Evolutionary conservation across 2,329 filamentous ascomycete genomes (phyloP).

Genomic region (Coleophoma cylindrospora): DNA sequence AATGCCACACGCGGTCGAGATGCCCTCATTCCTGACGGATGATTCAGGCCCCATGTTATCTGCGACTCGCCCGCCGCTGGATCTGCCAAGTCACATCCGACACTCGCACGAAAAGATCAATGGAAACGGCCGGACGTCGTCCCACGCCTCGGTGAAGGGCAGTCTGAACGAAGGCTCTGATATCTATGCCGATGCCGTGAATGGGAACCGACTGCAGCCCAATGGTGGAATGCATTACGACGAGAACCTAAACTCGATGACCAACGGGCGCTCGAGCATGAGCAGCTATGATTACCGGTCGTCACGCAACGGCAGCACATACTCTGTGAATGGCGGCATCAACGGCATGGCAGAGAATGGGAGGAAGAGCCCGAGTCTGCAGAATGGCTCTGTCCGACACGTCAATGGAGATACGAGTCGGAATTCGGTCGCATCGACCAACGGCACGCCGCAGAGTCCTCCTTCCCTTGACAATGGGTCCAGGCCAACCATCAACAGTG

Average conservation of each 20-base stretch:
- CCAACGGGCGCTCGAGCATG: constrained; percentile 47
- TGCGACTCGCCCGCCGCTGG: constrained; percentile 20
- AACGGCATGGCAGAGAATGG: constrained; percentile 22
- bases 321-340: constrained; percentile 21
- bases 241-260: constrained; percentile 54
- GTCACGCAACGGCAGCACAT: constrained; percentile 22
- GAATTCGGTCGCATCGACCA: constrained; percentile 21
- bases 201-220: constrained; percentile 10
- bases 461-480: constrained; percentile 6
- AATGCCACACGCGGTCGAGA: constrained; percentile 40
- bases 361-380: constrained; percentile 20
- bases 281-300: constrained; percentile 30
- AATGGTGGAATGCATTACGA: constrained; percentile 24
- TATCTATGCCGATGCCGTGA: constrained; percentile 23
- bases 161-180: constrained; percentile 25
- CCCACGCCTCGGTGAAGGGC: constrained; percentile 25
- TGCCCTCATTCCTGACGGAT: constrained; percentile 46
- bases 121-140: constrained; percentile 23
- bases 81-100: constrained; percentile 31
- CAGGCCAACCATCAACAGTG: constrained; percentile 16
- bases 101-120: constrained; percentile 26
- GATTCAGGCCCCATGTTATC: constrained; percentile 26
- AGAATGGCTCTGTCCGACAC: constrained; percentile 17
- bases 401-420: constrained; percentile 18
- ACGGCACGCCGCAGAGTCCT: constrained; percentile 15